phyloP scores from a whole-genome alignment of 1,284 basidiomycete genomes.

The Trichosporon ovoides region DNA sequence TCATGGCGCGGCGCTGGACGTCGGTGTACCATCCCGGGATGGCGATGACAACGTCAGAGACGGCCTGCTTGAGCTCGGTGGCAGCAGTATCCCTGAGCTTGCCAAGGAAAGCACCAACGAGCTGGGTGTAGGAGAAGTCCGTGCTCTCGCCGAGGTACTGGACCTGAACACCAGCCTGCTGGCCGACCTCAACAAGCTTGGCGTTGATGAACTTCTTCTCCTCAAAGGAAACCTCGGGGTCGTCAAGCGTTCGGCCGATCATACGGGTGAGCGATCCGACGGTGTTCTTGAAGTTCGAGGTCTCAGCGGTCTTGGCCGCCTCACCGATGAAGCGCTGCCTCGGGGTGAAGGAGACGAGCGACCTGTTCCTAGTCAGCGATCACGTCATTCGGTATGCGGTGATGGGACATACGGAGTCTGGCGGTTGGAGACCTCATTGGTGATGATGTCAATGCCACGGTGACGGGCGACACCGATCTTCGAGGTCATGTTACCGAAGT shows the following conservation, averaged over 20 bases:
- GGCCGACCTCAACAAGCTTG: constrained; percentile 71
- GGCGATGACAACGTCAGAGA: constrained; percentile 86
- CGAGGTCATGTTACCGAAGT: constrained; percentile 80
- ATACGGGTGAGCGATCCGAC: constrained; percentile 84
- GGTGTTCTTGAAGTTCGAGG: constrained; percentile 95
- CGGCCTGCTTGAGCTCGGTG: constrained; percentile 72
- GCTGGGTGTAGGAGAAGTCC: constrained; percentile 75
- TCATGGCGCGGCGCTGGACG: constrained; percentile 74
- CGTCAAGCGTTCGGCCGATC: constrained; percentile 67
- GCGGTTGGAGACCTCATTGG: constrained; percentile 92
- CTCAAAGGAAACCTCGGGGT: constrained; percentile 69
- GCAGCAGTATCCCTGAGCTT: constrained; percentile 80
- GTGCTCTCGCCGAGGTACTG: constrained; percentile 75
- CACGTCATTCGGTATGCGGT: background rate
- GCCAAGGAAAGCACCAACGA: constrained; percentile 77
- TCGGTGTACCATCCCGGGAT: constrained; percentile 95
- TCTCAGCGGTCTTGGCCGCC: constrained; percentile 90
- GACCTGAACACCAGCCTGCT: constrained; percentile 77
- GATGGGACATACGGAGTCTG: constrained; percentile 70
- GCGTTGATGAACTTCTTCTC: constrained; percentile 89
- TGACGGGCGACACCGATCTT: constrained; percentile 92
- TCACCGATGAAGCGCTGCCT: constrained; percentile 86
- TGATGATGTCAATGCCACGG: constrained; percentile 89
- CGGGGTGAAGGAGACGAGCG: constrained; percentile 82
- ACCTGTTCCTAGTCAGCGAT: constrained; percentile 53